Evolutionary conservation across 1,284 basidiomycete species (phyloP), one percentile per base, ranked within the genome.

Genomic region (Ceratobasidium sp.): DNA sequence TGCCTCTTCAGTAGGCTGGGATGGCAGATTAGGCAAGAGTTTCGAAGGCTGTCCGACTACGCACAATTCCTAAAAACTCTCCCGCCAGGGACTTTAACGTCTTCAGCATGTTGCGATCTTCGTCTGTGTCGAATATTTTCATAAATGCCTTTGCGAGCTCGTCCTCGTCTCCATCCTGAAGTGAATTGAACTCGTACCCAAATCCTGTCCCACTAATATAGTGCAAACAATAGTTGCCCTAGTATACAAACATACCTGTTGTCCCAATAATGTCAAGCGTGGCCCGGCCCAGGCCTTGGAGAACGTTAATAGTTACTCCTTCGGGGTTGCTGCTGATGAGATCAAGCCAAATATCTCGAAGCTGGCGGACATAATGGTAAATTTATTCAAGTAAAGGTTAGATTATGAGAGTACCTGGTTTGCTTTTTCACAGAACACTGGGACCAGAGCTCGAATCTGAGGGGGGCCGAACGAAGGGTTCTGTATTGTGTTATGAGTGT

Each of bases 221-320:
- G 80, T 57, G 83, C 27, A 14, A 48, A 44, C 12, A 8, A 27
- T 41, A 27, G 27, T 8, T 48, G 80, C 79, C 30, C 12, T 66
- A 18, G 18, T 12, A 46, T 33, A 55, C 80, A 10, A 85, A 84
- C 81, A 30, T 35, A 41, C 86, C 86, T 0, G 86, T 85, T 16
- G 84, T 79, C 4, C 86, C 86, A 65, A 87, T 86, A 20, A 87
- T 81, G 71, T 87, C 86, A 44, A 87, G 80, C 0, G 86, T 87
- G 5, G 83, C 81, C 50, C 84, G 83, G 7, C 82, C 83, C 27
- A 87, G 80, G 79, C 82, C 85, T 18, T 79, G 78, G 59, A 84
- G 80, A 7, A 86, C 82, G 69, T 87, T 84, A 50, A 85, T 82
- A 64, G 82, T 71, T 18, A 38, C 16, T 3, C 46, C 62, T 10